Evolutionary conservation across 169 alveolate species (phyloP), one percentile per base, ranked within the genome.

Genomic region (Plasmodium vivax): DNA sequence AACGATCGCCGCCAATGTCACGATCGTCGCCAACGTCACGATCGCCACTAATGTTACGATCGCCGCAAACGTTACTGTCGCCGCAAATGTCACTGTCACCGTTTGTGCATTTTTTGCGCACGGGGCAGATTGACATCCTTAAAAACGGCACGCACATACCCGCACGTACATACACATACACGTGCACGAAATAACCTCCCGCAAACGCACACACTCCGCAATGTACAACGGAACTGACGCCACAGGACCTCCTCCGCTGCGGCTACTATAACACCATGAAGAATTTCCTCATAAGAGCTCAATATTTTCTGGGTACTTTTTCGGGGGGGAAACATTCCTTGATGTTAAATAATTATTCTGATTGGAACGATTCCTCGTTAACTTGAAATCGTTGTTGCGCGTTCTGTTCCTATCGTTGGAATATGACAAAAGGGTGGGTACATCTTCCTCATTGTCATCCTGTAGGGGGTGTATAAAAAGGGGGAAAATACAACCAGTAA

Each of bases 391-490:
- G 27, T 36, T 90, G 80, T 85, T 85, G 80, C 83, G 81, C 36
- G 88, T n/a, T 62, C 84, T 71, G 73, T 90, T 90, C 43, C 94
- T 90, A 12, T 90, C 94, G 56, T 19, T 90, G 36, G 88, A 41
- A 80, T 90, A 90, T 10, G 94, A 81, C 83, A 96, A 74, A 62
- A 96, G 96, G 19, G 98, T 94, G n/a, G 98, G 98, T 9, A 85
- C 95, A 47, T 96, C 98, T 58, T 96, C 98, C 16, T 96, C 97
- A 62, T 96, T 96, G 43, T 90, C 90, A 19, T 90, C 94, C 94
- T 90, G 30, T 6, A 80, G 72, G 34, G 41, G 38, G n/a, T 51
- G 43, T 83, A 30, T 83, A 0, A 83, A 32, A 83, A 83, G 72
- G 43, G 72, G 38, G 87, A 1, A 6, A 27, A 1, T 0, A 27